Evolutionary conservation across 2,329 filamentous ascomycete genomes (phyloP).

Genomic region (Laburnicola sp.): DNA sequence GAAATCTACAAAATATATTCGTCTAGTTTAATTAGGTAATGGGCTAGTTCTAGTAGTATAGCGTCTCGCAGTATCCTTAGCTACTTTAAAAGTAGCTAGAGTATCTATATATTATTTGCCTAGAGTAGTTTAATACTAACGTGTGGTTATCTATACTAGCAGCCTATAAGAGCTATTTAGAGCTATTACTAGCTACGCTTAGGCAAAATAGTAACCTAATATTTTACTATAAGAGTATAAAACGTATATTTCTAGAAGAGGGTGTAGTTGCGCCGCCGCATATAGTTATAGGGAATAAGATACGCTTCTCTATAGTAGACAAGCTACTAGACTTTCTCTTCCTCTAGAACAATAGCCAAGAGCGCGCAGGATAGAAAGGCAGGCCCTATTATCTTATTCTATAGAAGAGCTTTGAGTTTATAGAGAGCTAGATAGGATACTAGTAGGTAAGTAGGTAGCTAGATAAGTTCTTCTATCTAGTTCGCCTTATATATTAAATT

Average conservation of each 20-base stretch:
- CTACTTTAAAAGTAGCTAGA: constrained; percentile 2
- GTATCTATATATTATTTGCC: not conserved
- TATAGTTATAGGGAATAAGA: constrained; percentile 3
- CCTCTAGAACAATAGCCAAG: not conserved
- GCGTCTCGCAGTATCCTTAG: not conserved
- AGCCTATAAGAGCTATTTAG: no score
- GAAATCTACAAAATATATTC: no score
- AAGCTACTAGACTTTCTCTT: constrained; percentile 7
- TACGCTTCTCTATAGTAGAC: constrained; percentile 4
- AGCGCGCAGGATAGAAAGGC: not conserved
- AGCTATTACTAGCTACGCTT: no score
- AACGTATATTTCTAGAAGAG: not conserved
- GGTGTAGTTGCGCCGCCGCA: not conserved
- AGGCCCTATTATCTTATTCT: no score
- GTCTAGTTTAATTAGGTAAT: not conserved
- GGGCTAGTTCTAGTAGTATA: constrained; percentile 4
- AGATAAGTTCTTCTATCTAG: constrained; percentile 5
- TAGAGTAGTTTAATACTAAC: no score
- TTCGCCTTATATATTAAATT: constrained; percentile 3
- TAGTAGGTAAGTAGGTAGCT: not conserved
- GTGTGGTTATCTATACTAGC: no score
- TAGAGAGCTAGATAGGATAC: constrained; percentile 1
- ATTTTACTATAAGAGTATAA: not conserved
- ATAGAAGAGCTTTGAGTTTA: not conserved
- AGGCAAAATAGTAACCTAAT: no score